These are phyloP conservation scores for Pelargonium exstipulatum DNA, from an alignment of 441 rosid species.

Conservation along the genomic window DNA sequence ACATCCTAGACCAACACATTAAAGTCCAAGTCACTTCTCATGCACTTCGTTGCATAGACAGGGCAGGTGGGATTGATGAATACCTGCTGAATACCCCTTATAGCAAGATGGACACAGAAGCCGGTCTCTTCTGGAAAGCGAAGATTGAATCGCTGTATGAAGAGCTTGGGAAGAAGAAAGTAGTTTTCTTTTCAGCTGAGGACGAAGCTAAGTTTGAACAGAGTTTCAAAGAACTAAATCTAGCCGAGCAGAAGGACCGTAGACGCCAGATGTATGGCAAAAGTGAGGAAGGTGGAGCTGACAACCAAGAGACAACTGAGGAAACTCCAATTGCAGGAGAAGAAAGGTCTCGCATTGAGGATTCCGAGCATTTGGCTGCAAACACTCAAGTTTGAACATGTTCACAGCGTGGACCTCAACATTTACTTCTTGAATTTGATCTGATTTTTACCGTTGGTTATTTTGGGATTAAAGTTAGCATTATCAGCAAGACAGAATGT, in stretches of 20 bases:
- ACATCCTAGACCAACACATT: conserved; percentile 80
- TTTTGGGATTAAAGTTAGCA: neutral
- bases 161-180: conserved; percentile 68
- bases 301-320: conserved; percentile 12
- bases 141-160: conserved; percentile 82
- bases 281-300: conserved; percentile 31
- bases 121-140: conserved; percentile 85
- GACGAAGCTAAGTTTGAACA: conserved; percentile 76
- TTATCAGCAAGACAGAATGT: too few relatives aligned
- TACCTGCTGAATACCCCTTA: conserved; percentile 88
- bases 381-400: conserved; percentile 26
- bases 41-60: conserved; percentile 92
- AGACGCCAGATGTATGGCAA: conserved; percentile 50
- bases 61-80: conserved; percentile 97
- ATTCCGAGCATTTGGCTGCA: conserved; percentile 29
- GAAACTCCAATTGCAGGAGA: conserved; percentile 27
- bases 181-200: conserved; percentile 62
- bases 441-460: neutral
- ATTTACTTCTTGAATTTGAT: conserved; percentile 8
- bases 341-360: neutral
- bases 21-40: conserved; percentile 80
- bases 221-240: conserved; percentile 64
- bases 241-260: conserved; percentile 57
- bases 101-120: conserved; percentile 87
- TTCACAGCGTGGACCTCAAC: neutral